phyloP scores from a whole-genome alignment of 2,329 filamentous ascomycete species.

The Oidium heveae region DNA sequence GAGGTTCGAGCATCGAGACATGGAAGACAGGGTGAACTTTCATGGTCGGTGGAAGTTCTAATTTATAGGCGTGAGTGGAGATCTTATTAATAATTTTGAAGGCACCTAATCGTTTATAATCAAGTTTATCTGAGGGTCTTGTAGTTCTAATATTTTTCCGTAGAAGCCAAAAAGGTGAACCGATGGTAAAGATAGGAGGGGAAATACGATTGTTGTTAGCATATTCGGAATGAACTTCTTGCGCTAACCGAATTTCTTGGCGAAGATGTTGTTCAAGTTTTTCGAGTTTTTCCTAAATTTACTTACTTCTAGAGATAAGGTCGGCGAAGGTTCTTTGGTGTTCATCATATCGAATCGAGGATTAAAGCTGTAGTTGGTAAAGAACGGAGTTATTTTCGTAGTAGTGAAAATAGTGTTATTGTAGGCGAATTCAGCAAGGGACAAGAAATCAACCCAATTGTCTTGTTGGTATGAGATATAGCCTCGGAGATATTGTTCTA shows the following conservation, averaged over 20 bases:
- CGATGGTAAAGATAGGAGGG: neutral
- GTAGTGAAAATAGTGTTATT: conserved; percentile 1
- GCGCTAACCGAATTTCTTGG: neutral
- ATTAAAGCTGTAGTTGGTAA: neutral
- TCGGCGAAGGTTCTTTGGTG: too few species aligned
- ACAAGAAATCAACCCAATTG: conserved; percentile 2
- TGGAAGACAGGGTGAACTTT: conserved; percentile 1
- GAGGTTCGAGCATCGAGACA: conserved; percentile 1
- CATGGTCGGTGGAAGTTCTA: neutral
- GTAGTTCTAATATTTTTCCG: conserved; percentile 1
- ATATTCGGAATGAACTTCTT: neutral
- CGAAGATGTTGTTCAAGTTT: neutral
- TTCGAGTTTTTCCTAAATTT: neutral
- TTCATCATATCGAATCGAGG: neutral
- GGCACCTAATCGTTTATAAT: neutral
- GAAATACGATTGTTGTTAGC: neutral
- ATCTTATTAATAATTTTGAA: neutral
- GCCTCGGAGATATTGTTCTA: conserved; percentile 2
- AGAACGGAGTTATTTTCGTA: neutral
- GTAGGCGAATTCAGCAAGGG: conserved; percentile 2
- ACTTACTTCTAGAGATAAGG: neutral
- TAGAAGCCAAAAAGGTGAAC: neutral
- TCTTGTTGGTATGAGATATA: conserved; percentile 3
- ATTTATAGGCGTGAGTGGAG: neutral
- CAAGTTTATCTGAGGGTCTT: neutral